A percentile compares a stretch with the other conserved stretches of the same genome.
Conservation (phyloP, 2,329 filamentous ascomycete species). For the Ceratocystis cubensis region DNA sequence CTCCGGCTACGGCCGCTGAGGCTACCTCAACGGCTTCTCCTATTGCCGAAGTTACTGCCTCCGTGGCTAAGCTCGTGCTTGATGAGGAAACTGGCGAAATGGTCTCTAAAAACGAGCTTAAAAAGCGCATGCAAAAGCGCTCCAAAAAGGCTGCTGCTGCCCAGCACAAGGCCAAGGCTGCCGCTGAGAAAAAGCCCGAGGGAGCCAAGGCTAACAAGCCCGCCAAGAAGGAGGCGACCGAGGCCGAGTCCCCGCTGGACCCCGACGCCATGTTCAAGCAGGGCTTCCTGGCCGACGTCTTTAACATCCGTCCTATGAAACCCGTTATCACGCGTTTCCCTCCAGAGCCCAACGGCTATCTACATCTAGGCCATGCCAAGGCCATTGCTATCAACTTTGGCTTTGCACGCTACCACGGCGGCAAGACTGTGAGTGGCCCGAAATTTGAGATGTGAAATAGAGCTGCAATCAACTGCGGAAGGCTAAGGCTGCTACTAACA, state of each 20-base stretch:
- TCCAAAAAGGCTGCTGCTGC: conserved; percentile 44
- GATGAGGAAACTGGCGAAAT: conserved; percentile 54
- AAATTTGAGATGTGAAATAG: not conserved
- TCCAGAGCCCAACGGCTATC: conserved; percentile 81
- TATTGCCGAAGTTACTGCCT: conserved; percentile 35
- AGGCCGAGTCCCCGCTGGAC: conserved; percentile 30
- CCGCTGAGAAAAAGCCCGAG: conserved; percentile 24
- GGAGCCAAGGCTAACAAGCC: conserved; percentile 35
- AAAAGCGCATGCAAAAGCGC: conserved; percentile 47
- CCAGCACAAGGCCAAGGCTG: conserved; percentile 36
- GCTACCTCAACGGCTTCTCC: conserved; percentile 2
- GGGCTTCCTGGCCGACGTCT: conserved; percentile 62
- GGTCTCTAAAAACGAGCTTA: conserved; percentile 51
- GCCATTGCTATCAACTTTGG: conserved; percentile 95
- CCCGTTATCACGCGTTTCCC: conserved; percentile 61
- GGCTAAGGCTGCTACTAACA: not conserved
- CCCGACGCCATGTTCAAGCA: conserved; percentile 65
- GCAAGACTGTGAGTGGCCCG: conserved; percentile 35
- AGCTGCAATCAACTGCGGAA: not conserved
- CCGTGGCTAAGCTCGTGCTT: conserved; percentile 45
- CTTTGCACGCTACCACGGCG: conserved; percentile 74
- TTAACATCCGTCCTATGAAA: conserved; percentile 51
- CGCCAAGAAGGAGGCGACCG: conserved; percentile 36
- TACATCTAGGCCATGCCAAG: conserved; percentile 90
- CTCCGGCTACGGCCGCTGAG: conserved; percentile 1